Percentiles rank a stretch among this genome's conserved stretches.
Conservation (phyloP, 2,329 filamentous ascomycete species). For the Emergomyces africanus region DNA sequence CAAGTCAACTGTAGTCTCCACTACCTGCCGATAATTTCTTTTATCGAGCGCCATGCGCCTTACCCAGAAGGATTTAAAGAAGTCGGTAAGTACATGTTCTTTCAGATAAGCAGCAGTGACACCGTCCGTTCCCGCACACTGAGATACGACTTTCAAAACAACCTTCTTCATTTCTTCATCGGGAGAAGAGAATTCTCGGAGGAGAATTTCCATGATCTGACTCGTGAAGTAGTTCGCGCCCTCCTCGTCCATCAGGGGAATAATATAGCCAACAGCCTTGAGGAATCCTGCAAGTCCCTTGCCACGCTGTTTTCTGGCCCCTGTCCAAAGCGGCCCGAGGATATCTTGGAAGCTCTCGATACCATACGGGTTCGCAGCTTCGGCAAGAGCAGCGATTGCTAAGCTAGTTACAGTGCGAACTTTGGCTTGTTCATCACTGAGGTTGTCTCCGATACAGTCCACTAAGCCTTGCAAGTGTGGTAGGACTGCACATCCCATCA, state of each 20-base stretch:
- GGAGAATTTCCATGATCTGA: constrained; percentile 96
- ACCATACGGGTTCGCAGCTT: constrained; percentile 95
- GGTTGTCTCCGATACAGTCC: constrained; percentile 88
- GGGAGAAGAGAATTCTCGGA: constrained; percentile 89
- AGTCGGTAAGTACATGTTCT: constrained; percentile 86
- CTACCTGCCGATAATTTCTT: constrained; percentile 93
- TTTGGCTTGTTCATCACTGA: constrained; percentile 97
- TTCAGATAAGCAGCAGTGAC: constrained; percentile 92
- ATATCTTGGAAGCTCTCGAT: constrained; percentile 99
- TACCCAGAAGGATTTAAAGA: constrained; percentile 99
- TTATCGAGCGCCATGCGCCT: constrained; percentile 93
- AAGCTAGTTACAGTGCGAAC: constrained; percentile 92
- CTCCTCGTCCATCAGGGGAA: constrained; percentile 98
- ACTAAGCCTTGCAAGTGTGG: constrained; percentile 93
- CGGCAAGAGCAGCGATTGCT: constrained; percentile 85
- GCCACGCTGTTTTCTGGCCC: constrained; percentile 87
- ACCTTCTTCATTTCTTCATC: constrained; percentile 99
- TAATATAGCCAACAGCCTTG: constrained; percentile 96
- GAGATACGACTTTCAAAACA: constrained; percentile 90
- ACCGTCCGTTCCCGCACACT: constrained; percentile 87
- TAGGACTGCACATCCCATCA: constrained; percentile 95
- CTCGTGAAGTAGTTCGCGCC: constrained; percentile 98
- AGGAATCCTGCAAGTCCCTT: constrained; percentile 93
- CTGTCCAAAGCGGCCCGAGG: constrained; percentile 92
- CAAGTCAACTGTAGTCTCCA: constrained; percentile 94